Evolutionary conservation across 2,329 filamentous ascomycete species (phyloP).

Genomic region (Scedosporium boydii): DNA sequence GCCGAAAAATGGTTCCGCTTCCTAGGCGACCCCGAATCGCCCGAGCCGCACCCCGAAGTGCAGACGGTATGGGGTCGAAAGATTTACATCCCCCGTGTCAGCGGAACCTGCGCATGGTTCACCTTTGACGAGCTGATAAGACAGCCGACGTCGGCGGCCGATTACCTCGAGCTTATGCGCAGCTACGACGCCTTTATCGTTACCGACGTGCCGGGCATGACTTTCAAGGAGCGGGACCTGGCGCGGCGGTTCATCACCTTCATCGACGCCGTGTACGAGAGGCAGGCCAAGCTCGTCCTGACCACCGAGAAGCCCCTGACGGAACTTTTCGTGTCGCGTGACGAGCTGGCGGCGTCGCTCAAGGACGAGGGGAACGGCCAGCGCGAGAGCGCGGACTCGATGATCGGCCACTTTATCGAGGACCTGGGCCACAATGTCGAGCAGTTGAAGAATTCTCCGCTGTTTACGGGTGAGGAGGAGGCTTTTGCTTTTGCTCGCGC

Average conservation of each 20-base stretch:
- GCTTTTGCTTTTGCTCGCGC: constrained; percentile 92
- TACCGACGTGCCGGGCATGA: constrained; percentile 89
- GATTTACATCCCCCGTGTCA: constrained; percentile 78
- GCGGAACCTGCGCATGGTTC: constrained; percentile 81
- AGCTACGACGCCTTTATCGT: constrained; percentile 90
- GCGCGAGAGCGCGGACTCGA: constrained; percentile 32
- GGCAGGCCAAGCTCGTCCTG: constrained; percentile 85
- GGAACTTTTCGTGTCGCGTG: constrained; percentile 72
- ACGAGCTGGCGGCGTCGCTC: constrained; percentile 56
- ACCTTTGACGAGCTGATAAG: constrained; percentile 89
- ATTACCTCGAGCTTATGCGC: constrained; percentile 86
- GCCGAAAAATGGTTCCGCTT: constrained; percentile 94
- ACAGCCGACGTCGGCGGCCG: constrained; percentile 78
- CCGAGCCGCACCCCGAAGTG: constrained; percentile 62
- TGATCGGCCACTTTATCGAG: constrained; percentile 75
- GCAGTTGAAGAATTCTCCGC: constrained; percentile 71
- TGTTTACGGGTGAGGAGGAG: constrained; percentile 94
- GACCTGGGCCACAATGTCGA: constrained; percentile 78
- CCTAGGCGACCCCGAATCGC: constrained; percentile 73
- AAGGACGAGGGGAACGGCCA: constrained; percentile 15
- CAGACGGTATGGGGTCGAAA: constrained; percentile 90
- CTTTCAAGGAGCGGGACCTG: constrained; percentile 71
- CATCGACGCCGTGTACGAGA: constrained; percentile 91
- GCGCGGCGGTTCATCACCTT: constrained; percentile 95
- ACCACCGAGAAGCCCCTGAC: constrained; percentile 79